A percentile compares a stretch with the other conserved stretches of the same genome.
phyloP scores from a whole-genome alignment of 2,329 filamentous ascomycete species.

The Monosporascus sp. region DNA sequence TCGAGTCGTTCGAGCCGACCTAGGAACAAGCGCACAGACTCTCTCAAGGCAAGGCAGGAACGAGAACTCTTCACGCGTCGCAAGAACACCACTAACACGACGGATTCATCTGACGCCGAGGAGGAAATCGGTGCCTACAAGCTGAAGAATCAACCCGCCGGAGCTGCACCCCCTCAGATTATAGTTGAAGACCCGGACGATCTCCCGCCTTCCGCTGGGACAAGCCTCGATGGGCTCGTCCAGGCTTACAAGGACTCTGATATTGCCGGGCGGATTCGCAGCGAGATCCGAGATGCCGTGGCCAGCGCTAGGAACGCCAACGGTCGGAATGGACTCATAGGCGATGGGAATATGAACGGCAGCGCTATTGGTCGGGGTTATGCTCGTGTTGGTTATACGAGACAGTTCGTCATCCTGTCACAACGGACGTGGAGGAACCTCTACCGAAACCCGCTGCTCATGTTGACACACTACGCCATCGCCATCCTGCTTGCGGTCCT shows the following conservation, averaged over 20 bases:
- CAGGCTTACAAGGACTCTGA: slow-evolving; percentile 71
- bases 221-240: slow-evolving; percentile 78
- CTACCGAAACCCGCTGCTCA: slow-evolving; percentile 94
- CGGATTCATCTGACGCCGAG: slow-evolving; percentile 53
- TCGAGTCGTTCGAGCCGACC: slow-evolving; percentile 59
- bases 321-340: slow-evolving; percentile 48
- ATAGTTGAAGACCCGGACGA: slow-evolving; percentile 65
- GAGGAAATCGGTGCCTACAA: slow-evolving; percentile 47
- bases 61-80: slow-evolving; percentile 84
- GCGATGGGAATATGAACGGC: slow-evolving; percentile 39
- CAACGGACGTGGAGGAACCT: slow-evolving; percentile 93
- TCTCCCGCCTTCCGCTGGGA: slow-evolving; percentile 57
- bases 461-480: slow-evolving; percentile 97
- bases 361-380: slow-evolving; percentile 72
- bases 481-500: slow-evolving; percentile 91
- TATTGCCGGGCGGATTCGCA: slow-evolving; percentile 65
- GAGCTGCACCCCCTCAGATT: slow-evolving; percentile 47
- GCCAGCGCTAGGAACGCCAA: slow-evolving; percentile 61
- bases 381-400: slow-evolving; percentile 68
- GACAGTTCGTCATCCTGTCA: slow-evolving; percentile 87
- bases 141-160: slow-evolving; percentile 40
- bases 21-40: slow-evolving; percentile 67
- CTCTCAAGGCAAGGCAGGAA: slow-evolving; percentile 80
- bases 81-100: slow-evolving; percentile 58
- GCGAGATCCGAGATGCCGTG: slow-evolving; percentile 72